Conservation (phyloP, 164 flowering plant species). For the Hamamelis virginiana region DNA sequence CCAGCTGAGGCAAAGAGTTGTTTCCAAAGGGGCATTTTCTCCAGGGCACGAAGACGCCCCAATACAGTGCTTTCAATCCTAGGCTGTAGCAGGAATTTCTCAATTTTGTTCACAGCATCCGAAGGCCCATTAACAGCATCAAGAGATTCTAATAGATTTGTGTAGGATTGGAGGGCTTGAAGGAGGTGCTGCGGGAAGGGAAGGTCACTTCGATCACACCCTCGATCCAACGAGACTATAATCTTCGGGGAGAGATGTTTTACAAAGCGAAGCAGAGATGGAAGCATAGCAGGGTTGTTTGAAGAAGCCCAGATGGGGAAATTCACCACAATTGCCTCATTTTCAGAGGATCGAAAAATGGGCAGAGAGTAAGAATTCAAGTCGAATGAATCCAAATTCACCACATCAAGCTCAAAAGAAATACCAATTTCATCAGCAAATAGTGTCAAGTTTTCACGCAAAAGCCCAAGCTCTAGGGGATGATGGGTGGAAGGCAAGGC, state of each 20-base stretch:
- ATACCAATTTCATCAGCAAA: conserved; percentile 61
- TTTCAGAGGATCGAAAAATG: conserved; percentile 29
- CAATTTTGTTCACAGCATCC: conserved; percentile 64
- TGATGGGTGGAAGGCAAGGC: conserved; percentile 51
- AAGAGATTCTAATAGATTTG: conserved; percentile 59
- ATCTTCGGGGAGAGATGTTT: conserved; percentile 72
- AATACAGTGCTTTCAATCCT: conserved; percentile 51
- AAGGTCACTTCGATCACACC: conserved; percentile 63
- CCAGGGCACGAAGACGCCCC: conserved; percentile 42
- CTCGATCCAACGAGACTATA: conserved; percentile 67
- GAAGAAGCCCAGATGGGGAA: conserved; percentile 46
- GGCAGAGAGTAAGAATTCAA: conserved; percentile 36
- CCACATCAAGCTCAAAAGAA: conserved; percentile 49
- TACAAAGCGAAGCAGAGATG: conserved; percentile 56
- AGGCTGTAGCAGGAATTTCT: conserved; percentile 61
- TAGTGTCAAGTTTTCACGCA: conserved; percentile 54
- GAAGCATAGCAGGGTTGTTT: conserved; percentile 31
- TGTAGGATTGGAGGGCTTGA: conserved; percentile 50
- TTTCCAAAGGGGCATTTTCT: conserved; percentile 61
- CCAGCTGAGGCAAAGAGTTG: conserved; percentile 58
- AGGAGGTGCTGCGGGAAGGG: conserved; percentile 61
- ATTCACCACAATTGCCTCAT: conserved; percentile 67
- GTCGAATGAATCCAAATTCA: conserved; percentile 52
- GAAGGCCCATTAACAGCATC: conserved; percentile 54
- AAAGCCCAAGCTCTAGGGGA: conserved; percentile 56